Evolutionary conservation across 768 basidiomycete genomes (phyloP).

Genomic region (Mrakia hoshinonis): DNA sequence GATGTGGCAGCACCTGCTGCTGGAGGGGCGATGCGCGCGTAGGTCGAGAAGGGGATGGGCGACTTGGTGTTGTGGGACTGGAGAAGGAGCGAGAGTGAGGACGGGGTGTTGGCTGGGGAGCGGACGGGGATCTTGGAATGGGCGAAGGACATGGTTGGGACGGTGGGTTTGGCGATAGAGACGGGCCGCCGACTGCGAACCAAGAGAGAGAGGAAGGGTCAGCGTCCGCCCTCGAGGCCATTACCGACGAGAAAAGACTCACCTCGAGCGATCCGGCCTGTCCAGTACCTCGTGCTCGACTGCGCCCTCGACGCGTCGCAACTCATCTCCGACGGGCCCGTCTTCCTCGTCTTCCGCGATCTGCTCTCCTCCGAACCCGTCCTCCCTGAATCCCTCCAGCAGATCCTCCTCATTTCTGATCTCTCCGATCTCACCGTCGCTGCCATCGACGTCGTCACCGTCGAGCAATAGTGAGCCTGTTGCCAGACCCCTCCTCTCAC

Average conservation of each 20-base stretch:
- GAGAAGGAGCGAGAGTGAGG: constrained; percentile 61
- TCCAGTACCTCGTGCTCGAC: neutral
- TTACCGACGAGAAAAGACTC: neutral
- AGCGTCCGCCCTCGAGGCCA: neutral
- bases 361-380: neutral
- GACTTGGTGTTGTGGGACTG: constrained; percentile 54
- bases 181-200: neutral
- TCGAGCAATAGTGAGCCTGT: neutral
- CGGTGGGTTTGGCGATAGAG: neutral
- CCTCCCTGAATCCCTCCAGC: constrained; percentile 15
- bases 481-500: neutral
- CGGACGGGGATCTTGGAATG: constrained; percentile 1
- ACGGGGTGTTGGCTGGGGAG: constrained; percentile 42
- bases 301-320: neutral
- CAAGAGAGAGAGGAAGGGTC: neutral
- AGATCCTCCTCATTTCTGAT: constrained; percentile 25
- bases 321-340: neutral
- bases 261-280: neutral
- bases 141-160: constrained; percentile 3
- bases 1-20: constrained; percentile 47
- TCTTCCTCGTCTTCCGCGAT: neutral
- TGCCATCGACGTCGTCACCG: constrained; percentile 9
- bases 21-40: constrained; percentile 67
- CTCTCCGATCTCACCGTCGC: constrained; percentile 26
- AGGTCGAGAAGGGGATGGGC: constrained; percentile 82